Evolutionary conservation across 1,139 yeast genomes (phyloP).

Genomic region (Magnusiomyces ingens): DNA sequence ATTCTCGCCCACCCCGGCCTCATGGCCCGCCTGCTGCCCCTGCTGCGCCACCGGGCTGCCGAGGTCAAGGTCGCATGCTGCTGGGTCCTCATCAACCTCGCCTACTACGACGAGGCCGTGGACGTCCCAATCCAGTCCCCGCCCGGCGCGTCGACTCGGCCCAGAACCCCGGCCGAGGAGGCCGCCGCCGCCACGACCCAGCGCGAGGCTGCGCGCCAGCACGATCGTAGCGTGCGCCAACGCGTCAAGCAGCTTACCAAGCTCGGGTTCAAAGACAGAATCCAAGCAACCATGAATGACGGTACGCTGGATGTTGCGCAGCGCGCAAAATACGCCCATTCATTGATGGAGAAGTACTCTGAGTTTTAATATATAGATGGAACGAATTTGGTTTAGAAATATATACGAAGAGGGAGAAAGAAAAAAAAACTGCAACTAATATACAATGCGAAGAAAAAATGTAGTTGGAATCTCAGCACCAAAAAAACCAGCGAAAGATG

Average conservation of each 20-base stretch:
- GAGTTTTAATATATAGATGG: background rate
- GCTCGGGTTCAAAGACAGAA: slow-evolving; percentile 37
- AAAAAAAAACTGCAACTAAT: no score
- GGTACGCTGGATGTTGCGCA: slow-evolving; percentile 43
- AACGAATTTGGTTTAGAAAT: no score
- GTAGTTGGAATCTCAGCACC: slow-evolving; percentile 9
- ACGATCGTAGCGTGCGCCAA: no score
- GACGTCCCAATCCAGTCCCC: slow-evolving; percentile 17
- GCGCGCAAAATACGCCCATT: slow-evolving; percentile 43
- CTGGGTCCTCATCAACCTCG: slow-evolving; percentile 53
- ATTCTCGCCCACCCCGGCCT: slow-evolving; percentile 40
- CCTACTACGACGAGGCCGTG: slow-evolving; percentile 40
- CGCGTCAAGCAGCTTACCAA: slow-evolving; percentile 26
- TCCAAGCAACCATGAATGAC: slow-evolving; percentile 31
- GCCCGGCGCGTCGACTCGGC: slow-evolving; percentile 4
- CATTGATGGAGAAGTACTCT: slow-evolving; percentile 27
- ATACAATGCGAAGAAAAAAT: no score
- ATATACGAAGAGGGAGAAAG: no score
- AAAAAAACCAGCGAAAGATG: slow-evolving; percentile 40
- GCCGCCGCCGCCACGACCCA: no score
- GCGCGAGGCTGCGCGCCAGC: no score
- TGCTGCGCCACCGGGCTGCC: slow-evolving; percentile 34
- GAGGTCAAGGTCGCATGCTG: slow-evolving; percentile 48
- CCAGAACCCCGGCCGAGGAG: no score
- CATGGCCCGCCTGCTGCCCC: slow-evolving; percentile 34